Percentiles rank a stretch among this genome's conserved stretches.
Conservation (phyloP, 495 filamentous ascomycete species). For the Barbatosphaeria neglecta region DNA sequence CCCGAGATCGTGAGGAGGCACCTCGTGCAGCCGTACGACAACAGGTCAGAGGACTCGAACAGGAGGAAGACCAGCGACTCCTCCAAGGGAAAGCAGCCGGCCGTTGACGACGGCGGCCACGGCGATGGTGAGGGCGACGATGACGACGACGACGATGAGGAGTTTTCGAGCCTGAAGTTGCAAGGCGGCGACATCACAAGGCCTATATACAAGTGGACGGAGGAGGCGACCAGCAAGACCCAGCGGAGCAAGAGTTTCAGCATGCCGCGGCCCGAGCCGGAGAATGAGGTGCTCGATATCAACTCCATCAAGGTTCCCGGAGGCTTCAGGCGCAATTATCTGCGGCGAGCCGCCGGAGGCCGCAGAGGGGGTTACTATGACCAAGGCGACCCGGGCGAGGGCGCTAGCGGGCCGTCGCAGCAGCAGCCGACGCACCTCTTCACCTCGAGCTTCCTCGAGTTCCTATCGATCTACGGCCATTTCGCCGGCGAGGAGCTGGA, state of each 20-base stretch:
- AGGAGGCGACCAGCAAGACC: slow-evolving; percentile 54
- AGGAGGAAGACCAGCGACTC: slow-evolving; percentile 21
- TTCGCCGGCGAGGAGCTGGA: slow-evolving; percentile 94
- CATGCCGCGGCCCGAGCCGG: slow-evolving; percentile 58
- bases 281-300: slow-evolving; percentile 71
- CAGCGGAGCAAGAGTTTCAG: slow-evolving; percentile 81
- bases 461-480: slow-evolving; percentile 87
- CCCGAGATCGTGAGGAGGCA: slow-evolving; percentile 73
- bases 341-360: slow-evolving; percentile 56
- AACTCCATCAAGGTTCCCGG: slow-evolving; percentile 82
- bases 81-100: slow-evolving; percentile 39
- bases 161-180: slow-evolving; percentile 83
- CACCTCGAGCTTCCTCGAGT: slow-evolving; percentile 88
- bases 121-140: no score
- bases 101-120: slow-evolving; percentile 26
- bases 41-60: slow-evolving; percentile 23
- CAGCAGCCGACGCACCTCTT: slow-evolving; percentile 50
- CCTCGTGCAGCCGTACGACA: slow-evolving; percentile 56
- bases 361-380: slow-evolving; percentile 34
- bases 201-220: slow-evolving; percentile 88
- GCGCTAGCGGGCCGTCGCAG: slow-evolving; percentile 15
- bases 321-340: slow-evolving; percentile 81
- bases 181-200: slow-evolving; percentile 92
- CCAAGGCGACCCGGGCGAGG: slow-evolving; percentile 25
- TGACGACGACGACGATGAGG: slow-evolving; percentile 55